These are phyloP conservation scores for Geranium brycei DNA, from an alignment of 345 rosid genomes.

Conservation along the genomic window DNA sequence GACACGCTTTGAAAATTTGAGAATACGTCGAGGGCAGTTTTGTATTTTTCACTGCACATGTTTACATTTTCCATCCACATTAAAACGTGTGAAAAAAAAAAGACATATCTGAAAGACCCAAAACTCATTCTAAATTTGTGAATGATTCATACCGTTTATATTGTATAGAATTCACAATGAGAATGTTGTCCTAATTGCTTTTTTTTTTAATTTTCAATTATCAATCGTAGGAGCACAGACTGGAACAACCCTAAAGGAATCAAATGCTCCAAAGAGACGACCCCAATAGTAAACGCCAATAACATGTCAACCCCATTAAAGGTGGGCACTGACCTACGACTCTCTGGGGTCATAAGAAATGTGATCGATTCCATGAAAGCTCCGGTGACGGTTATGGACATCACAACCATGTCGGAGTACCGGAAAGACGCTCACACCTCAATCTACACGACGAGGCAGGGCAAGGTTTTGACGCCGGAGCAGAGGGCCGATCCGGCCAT, in stretches of 20 bases:
- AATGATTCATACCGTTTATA: no score
- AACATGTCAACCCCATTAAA: conserved; percentile 1
- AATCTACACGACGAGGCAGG: conserved; percentile 5
- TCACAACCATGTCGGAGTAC: conserved; percentile 12
- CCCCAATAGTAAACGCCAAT: not conserved
- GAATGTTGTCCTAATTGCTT: no score
- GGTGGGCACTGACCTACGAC: conserved; percentile 1
- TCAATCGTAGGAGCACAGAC: conserved; percentile 5
- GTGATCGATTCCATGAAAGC: conserved; percentile 11
- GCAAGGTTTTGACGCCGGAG: not conserved
- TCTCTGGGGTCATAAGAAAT: conserved; percentile 1
- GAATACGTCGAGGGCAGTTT: no score
- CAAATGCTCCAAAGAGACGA: conserved; percentile 15
- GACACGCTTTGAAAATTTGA: no score
- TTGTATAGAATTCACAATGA: no score
- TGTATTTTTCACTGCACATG: no score
- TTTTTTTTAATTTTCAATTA: no score
- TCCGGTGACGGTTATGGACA: conserved; percentile 10
- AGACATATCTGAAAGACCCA: no score
- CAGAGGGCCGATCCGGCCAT: conserved; percentile 7
- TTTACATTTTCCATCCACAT: no score
- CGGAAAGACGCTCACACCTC: conserved; percentile 13
- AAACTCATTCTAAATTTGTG: no score
- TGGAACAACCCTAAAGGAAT: conserved; percentile 13
- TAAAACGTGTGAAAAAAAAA: no score